Conservation (phyloP, 192 early-diverging fungal species). For the Endogone sp. region DNA sequence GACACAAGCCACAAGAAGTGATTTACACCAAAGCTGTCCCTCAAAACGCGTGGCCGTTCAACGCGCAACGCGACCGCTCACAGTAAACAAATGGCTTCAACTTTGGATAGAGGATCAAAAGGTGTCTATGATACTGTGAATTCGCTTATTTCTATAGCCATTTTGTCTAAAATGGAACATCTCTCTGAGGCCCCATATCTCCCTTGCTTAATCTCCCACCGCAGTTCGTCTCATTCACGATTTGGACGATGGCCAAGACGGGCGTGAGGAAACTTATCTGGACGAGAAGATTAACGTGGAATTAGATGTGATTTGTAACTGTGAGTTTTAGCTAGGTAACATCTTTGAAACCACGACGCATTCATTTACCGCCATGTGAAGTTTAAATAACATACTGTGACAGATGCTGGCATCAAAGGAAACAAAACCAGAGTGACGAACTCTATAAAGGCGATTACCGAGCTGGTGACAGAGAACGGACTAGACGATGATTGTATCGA, state of each 20-base stretch:
- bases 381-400: no score
- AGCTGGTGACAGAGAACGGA: constrained; percentile 21
- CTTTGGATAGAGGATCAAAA: not conserved
- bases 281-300: not conserved
- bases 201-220: not conserved
- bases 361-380: no score
- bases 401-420: constrained; percentile 30
- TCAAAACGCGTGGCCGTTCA: no score
- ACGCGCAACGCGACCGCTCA: not conserved
- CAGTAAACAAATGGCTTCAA: not conserved
- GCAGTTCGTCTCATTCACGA: not conserved
- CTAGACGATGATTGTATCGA: constrained; percentile 21
- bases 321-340: no score
- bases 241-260: not conserved
- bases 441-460: constrained; percentile 15
- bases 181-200: no score
- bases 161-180: no score
- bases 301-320: not conserved
- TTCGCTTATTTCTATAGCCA: no score
- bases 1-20: not conserved
- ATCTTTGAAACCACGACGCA: no score
- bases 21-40: no score
- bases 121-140: not conserved
- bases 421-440: constrained; percentile 14
- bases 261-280: not conserved